Evolutionary conservation across 108 stramenopile species (phyloP).

Genomic region (Craspedostauros australis): DNA sequence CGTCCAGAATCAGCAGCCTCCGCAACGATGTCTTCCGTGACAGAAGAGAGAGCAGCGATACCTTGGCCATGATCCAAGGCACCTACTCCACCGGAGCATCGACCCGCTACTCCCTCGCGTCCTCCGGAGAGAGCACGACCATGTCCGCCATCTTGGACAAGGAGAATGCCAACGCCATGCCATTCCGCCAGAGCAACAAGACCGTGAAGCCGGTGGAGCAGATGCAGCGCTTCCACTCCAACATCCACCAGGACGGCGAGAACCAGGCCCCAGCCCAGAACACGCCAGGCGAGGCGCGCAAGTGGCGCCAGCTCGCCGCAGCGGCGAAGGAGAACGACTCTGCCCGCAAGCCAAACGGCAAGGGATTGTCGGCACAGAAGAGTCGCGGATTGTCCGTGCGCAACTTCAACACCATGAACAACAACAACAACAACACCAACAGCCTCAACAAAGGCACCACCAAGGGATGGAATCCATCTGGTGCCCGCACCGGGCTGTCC

Average conservation of each 20-base stretch:
- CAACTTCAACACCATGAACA: constrained; percentile 8
- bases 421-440: too few species aligned
- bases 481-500: too few species aligned
- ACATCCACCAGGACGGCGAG: too few species aligned
- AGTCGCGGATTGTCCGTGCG: constrained; percentile 4
- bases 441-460: too few species aligned
- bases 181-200: constrained; percentile 15
- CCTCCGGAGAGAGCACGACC: constrained; percentile 25
- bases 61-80: too few species aligned
- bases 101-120: constrained; percentile 1
- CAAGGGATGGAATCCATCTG: too few species aligned
- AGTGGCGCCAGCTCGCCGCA: constrained; percentile 61
- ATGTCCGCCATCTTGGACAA: constrained; percentile 22
- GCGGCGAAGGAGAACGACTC: constrained; percentile 33
- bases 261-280: constrained; percentile 23
- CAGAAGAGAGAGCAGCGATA: too few species aligned
- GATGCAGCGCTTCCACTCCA: not conserved
- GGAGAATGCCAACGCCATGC: constrained; percentile 14
- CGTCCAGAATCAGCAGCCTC: constrained; percentile 20
- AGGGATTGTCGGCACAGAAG: too few species aligned
- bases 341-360: not conserved
- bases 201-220: constrained; percentile 31
- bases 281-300: constrained; percentile 39
- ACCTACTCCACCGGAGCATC: too few species aligned
- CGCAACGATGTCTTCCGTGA: constrained; percentile 25